These are phyloP conservation scores for Fusarium graminum DNA, from an alignment of 2,329 filamentous ascomycete genomes.

Conservation along the genomic window DNA sequence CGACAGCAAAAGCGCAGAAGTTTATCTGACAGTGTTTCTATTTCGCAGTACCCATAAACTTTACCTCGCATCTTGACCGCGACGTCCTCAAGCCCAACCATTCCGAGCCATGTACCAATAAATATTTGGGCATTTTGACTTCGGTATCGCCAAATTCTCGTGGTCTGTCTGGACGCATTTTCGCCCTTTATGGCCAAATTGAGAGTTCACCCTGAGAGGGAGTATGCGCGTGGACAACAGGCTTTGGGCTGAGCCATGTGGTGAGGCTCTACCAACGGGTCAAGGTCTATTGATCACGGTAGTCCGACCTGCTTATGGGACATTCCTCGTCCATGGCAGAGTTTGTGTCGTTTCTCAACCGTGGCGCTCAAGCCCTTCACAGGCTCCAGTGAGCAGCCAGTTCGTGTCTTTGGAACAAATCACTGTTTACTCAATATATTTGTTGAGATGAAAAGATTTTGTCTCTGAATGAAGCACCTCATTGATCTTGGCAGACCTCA, in stretches of 20 bases:
- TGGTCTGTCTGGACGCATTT: neutral
- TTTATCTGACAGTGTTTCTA: neutral
- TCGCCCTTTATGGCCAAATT: neutral
- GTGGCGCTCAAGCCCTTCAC: slow-evolving; percentile 42
- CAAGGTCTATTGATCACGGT: slow-evolving; percentile 21
- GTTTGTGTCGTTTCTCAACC: slow-evolving; percentile 48
- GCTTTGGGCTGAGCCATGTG: slow-evolving; percentile 43
- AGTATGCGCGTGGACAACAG: slow-evolving; percentile 24
- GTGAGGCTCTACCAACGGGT: slow-evolving; percentile 45
- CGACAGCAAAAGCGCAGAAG: neutral
- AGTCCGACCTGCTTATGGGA: slow-evolving; percentile 26
- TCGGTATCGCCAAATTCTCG: neutral
- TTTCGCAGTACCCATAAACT: too few relatives aligned
- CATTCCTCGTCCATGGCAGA: neutral
- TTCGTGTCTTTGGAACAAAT: slow-evolving; percentile 56
- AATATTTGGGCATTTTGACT: neutral
- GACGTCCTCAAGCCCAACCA: neutral
- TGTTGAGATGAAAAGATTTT: neutral
- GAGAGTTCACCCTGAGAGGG: slow-evolving; percentile 31
- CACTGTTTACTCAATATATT: slow-evolving; percentile 57
- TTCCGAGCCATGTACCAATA: neutral
- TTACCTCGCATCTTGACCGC: neutral
- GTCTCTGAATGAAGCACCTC: neutral
- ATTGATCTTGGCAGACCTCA: neutral
- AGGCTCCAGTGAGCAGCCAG: slow-evolving; percentile 54